Conservation (phyloP, 805 yeast genomes). For the Yarrowia sp. region DNA sequence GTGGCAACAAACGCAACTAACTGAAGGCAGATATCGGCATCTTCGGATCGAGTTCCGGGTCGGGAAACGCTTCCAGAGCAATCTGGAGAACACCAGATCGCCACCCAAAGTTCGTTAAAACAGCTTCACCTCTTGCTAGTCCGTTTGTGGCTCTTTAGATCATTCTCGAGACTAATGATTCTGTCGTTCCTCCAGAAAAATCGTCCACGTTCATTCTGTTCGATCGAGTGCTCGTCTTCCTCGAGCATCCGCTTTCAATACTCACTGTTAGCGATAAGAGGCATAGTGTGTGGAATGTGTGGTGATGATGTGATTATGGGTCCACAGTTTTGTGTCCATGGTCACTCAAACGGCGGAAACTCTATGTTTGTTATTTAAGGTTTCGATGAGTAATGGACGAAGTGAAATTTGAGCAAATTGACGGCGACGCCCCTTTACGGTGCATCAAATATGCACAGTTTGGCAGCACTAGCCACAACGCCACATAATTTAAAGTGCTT, state of each 20-base stretch:
- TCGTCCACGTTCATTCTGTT: not conserved
- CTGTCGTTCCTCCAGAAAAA: too few relatives aligned
- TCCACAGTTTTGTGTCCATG: not conserved
- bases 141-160: too few relatives aligned
- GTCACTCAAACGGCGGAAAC: conserved; percentile 1
- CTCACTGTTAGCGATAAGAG: conserved; percentile 24
- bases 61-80: too few relatives aligned
- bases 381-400: not conserved
- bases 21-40: too few relatives aligned
- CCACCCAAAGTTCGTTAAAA: too few relatives aligned
- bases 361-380: not conserved
- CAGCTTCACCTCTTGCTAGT: too few relatives aligned
- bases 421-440: not conserved
- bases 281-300: not conserved
- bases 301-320: conserved; percentile 1
- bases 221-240: not conserved
- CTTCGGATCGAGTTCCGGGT: too few relatives aligned
- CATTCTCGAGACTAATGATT: too few relatives aligned
- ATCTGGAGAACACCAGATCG: too few relatives aligned
- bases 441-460: not conserved
- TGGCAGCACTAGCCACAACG: conserved; percentile 12
- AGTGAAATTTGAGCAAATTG: not conserved
- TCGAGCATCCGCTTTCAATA: not conserved
- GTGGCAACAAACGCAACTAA: too few relatives aligned
- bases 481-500: not conserved